Conservation (phyloP, 176 grass and related monocot genomes). For the Eleusine coracana region DNA sequence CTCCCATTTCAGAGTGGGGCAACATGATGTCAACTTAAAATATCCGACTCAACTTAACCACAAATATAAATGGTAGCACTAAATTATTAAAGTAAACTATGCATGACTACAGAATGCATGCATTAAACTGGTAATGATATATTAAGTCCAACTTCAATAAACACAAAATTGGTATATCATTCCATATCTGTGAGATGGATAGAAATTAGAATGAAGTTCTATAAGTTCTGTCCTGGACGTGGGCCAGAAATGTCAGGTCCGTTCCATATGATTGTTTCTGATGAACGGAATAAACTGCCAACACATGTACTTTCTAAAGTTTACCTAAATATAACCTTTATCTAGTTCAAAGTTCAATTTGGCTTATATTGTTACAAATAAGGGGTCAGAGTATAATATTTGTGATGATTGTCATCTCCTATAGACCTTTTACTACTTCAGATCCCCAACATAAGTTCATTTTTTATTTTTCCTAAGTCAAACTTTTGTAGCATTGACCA, state of each 20-base stretch:
- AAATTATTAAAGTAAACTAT: background rate
- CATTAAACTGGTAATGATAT: background rate
- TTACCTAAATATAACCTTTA: too few species aligned
- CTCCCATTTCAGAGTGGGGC: background rate
- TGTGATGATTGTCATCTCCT: constrained; percentile 18
- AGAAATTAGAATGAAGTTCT: background rate
- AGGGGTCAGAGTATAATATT: background rate
- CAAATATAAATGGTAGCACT: constrained; percentile 1
- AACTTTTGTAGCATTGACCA: background rate
- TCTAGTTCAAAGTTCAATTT: constrained; percentile 8
- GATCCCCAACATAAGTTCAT: background rate
- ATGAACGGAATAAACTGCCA: background rate
- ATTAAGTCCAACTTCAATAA: background rate
- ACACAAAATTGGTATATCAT: background rate
- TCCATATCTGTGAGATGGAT: background rate
- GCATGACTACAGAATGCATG: background rate
- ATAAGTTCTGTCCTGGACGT: background rate
- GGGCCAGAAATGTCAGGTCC: background rate
- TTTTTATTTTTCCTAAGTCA: background rate
- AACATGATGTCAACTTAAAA: constrained; percentile 5
- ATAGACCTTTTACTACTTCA: background rate
- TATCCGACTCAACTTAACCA: background rate
- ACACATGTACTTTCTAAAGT: background rate
- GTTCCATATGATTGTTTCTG: background rate
- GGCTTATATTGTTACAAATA: constrained; percentile 31